A percentile compares a stretch with the other conserved stretches of the same genome.
These are phyloP conservation scores for Capsella bursapastoris DNA, from an alignment of 345 rosid species.

Conservation along the genomic window DNA sequence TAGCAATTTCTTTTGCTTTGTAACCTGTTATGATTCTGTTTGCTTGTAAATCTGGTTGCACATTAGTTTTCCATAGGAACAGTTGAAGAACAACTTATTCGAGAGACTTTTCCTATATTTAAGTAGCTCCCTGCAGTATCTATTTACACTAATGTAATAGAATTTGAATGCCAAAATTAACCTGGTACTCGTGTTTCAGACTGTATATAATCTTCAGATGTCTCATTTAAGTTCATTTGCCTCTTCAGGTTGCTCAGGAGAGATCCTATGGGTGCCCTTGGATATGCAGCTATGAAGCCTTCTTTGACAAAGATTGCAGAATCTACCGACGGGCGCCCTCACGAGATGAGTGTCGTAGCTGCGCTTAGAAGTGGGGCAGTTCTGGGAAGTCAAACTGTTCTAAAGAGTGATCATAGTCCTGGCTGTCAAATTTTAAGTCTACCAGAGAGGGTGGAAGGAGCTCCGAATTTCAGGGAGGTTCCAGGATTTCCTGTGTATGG, in stretches of 20 bases:
- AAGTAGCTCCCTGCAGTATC: conserved; percentile 10
- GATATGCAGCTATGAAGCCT: conserved; percentile 70
- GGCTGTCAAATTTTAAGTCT: conserved; percentile 80
- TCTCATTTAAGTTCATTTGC: conserved; percentile 33
- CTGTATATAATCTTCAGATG: conserved; percentile 23
- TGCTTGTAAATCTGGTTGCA: conserved; percentile 18
- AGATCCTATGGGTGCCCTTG: conserved; percentile 99
- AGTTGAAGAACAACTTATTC: neutral
- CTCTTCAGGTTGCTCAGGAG: conserved; percentile 83
- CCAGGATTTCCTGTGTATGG: conserved; percentile 99
- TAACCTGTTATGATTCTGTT: conserved; percentile 1
- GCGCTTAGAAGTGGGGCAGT: conserved; percentile 93
- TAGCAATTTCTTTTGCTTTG: neutral
- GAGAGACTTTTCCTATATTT: conserved; percentile 4
- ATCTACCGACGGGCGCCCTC: conserved; percentile 86
- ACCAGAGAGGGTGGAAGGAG: conserved; percentile 97
- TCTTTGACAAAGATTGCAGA: conserved; percentile 75
- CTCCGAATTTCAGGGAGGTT: conserved; percentile 97
- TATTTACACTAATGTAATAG: conserved; percentile 1
- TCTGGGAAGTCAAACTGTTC: conserved; percentile 95
- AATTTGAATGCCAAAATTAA: conserved; percentile 10
- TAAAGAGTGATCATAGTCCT: conserved; percentile 98
- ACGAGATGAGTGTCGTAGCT: conserved; percentile 88
- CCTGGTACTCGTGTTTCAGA: conserved; percentile 3
- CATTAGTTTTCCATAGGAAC: conserved; percentile 5